Evolutionary conservation across 257 asterid species (phyloP).

Genomic region (Nicotiana obtusifolia): DNA sequence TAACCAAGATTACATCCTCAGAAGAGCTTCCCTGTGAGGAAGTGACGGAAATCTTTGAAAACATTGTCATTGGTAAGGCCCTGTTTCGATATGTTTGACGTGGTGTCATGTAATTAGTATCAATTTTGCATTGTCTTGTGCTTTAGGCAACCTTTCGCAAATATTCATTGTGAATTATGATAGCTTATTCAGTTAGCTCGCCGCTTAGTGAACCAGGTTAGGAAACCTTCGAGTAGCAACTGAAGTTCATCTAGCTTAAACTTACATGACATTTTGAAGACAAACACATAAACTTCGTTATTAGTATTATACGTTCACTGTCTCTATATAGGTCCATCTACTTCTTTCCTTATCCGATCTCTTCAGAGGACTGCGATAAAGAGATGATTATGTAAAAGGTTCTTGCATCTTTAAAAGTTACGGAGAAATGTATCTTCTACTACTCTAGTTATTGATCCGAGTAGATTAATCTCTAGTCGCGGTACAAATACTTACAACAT

Average conservation of each 20-base stretch:
- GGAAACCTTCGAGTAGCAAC: background rate
- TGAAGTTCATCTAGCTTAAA: background rate
- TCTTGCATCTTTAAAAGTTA: background rate
- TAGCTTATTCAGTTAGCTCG: background rate
- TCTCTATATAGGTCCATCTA: background rate
- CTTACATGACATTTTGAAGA: background rate
- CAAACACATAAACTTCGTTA: background rate
- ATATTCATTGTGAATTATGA: background rate
- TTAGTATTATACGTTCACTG: background rate
- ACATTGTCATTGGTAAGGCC: slow-evolving; percentile 33
- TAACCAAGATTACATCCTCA: slow-evolving; percentile 15
- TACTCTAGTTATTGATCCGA: background rate
- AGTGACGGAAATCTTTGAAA: slow-evolving; percentile 14
- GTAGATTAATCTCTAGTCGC: background rate
- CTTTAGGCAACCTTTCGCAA: background rate
- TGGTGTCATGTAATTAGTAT: background rate
- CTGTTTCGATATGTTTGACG: background rate
- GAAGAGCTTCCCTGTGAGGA: slow-evolving; percentile 20
- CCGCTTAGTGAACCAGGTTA: background rate
- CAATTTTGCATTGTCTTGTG: background rate
- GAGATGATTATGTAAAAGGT: background rate
- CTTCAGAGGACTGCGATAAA: background rate
- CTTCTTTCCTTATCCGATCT: background rate
- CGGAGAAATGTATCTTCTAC: too few species aligned
- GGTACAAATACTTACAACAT: background rate